Evolutionary conservation across 441 rosid genomes (phyloP), one percentile per base, ranked within the genome.

Genomic region (Breynia disticha): DNA sequence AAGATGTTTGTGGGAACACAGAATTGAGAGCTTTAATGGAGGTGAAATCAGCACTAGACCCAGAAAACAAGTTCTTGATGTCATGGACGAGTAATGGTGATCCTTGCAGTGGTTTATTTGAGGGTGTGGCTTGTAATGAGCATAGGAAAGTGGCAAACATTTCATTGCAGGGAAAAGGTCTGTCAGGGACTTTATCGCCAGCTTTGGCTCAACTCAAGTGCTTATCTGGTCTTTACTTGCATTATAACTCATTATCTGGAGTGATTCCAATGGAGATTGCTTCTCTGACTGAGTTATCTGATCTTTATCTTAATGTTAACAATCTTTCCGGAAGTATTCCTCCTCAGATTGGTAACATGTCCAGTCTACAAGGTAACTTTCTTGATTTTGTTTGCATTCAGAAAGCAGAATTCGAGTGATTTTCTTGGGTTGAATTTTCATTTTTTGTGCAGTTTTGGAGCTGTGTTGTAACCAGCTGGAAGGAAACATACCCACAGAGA

Each of bases 221-320:
- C 76, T 74, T 93, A 78, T 80, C 87, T 14, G 96, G 97, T 19
- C 73, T 93, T 68, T 93, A 84, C 72, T 80, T 93, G 67, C 98
- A 93, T 46, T 93, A 81, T 70, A 93, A 93, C 57, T 70, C 85
- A 3, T 68, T 93, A 45, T 65, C 72, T 22, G 98, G 97, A 22
- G 78, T 42, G 64, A 79, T 93, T 69, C 98, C 97, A 0, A 67
- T 61, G 69, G 90, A 84, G 71, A 76, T 93, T 50, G 76, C 73
- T 0, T 63, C 69, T 9, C 66, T 93, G 72, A 79, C 66, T 43
- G 75, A 75, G 49, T 78, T 93, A 57, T 59, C 64, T 12, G 98
- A 93, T 61, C 75, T 93, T 63, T 93, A 93, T 61, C 83, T 93
- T 43, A 80, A 84, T 55, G 86, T 93, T 46, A 93, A 93, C 49